Evolutionary conservation across 441 rosid genomes (phyloP), one percentile per base, ranked within the genome.

Genomic region (Manihot esculenta): DNA sequence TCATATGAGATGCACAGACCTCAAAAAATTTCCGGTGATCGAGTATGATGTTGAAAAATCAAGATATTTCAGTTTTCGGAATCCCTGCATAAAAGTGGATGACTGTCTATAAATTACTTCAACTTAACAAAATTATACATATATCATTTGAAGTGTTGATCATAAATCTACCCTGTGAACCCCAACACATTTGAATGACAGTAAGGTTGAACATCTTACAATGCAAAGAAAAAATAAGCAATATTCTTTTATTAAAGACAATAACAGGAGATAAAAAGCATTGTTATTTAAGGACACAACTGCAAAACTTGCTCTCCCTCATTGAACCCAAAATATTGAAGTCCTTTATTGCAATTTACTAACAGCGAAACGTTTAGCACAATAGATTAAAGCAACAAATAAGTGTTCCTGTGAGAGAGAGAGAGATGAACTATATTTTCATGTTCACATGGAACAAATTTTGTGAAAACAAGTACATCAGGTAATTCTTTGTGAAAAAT

Each of bases 1-100:
- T 64, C 42, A 68, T 20, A 71, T 45, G 58, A 65, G 49, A 72
- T 64, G 53, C 47, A 66, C 75, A 15, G 64, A 85, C 93, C 91
- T 82, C 76, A 88, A 79, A 84, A 88, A 88, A 65, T 72, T 78
- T 64, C 93, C 93, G 2, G 87, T 86, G 67, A 88, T 84, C 9
- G 89, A 88, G 74, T 88, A 88, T 10, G 93, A 88, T 1, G 88
- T 84, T 20, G 93, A 86, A 76, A 88, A 85, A 77, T 88, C 93
- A 69, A 83, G 84, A 82, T 85, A 85, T 55, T 79, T 85, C 68
- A 88, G 80, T 69, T 79, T 86, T 15, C 79, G 85, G 60, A 86
- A 79, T 74, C 89, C 93, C 93, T 86, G 81, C 75, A 76, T 9
- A 45, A 62, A 12, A 23, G 24, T 11, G 35, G 23, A 70, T 7